Evolutionary conservation across 305 asterid genomes (phyloP).

Genomic region (Fraxinus sp.): DNA sequence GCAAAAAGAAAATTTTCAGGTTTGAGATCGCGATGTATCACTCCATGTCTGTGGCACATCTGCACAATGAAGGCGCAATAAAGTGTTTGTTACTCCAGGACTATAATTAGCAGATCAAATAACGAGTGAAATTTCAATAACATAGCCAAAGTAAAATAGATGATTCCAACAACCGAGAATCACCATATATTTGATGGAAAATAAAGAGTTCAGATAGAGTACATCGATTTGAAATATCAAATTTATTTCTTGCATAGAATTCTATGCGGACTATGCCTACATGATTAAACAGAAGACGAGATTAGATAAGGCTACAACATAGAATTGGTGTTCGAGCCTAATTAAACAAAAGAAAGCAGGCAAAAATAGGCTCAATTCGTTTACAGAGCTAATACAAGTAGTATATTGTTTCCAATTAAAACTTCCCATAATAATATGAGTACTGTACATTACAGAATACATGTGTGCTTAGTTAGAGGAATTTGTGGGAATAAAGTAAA

Average conservation of each 20-base stretch:
- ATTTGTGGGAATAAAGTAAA: not conserved
- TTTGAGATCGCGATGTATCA: constrained; percentile 80
- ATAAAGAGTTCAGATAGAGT: not conserved
- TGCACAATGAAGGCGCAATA: constrained; percentile 28
- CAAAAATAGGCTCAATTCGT: not conserved
- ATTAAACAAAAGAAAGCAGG: not conserved
- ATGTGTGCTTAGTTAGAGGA: not conserved
- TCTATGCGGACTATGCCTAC: not conserved
- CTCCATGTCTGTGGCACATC: constrained; percentile 75
- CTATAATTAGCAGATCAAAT: not conserved
- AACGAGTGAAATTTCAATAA: not conserved
- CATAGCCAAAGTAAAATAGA: not conserved
- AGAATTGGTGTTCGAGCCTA: not conserved
- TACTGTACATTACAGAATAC: not conserved
- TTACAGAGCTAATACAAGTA: not conserved
- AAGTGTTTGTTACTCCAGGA: constrained; percentile 1
- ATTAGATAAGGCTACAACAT: not conserved
- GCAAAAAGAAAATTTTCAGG: constrained; percentile 75
- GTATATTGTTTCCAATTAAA: not conserved
- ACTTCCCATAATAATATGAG: not conserved
- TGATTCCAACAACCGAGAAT: constrained; percentile 18
- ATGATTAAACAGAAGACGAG: not conserved
- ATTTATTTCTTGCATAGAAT: not conserved
- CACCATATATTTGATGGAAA: constrained; percentile 8
- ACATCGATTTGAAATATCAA: not conserved